Evolutionary conservation across 176 grass and related monocot genomes (phyloP), one percentile per base, ranked within the genome.

Genomic region (Melocanna baccifera): DNA sequence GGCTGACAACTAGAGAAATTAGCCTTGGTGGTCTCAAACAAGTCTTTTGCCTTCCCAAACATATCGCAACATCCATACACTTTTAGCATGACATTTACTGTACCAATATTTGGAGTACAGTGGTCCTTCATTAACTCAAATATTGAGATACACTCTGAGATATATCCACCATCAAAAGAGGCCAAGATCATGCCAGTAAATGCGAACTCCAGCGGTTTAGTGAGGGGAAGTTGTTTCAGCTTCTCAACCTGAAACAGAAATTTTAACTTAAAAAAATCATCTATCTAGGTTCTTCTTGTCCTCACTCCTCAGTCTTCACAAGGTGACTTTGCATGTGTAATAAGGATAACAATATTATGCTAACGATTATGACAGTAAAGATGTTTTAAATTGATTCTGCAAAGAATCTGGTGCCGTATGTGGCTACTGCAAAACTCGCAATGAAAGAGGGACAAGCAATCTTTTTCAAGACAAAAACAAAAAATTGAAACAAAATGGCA

Each of bases 141-240:
- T 82, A 98, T 98, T 13, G 87, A 94, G 50, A 94, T 94, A 57
- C 95, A 98, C 12, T 94, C 86, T 28, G 62, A 65, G 32, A 94
- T 62, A 69, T 90, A 86, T 80, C 95, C 95, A 73, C 95, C 95
- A 85, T 94, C 73, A 79, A 90, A 94, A 68, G 95, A 94, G 59
- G 95, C 89, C 50, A 98, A 71, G 18, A 98, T 93, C 95, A 98
- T 93, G 64, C 95, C 95, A 82, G 95, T 98, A 89, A 94, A 98
- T 90, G 92, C 52, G 9, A 88, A 88, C 34, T 98, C 95, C 53
- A 94, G 72, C 57, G 95, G 95, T 90, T 93, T 98, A 29, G 85
- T 93, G 36, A 87, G 82, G 73, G 87, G 91, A 83, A 91, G 68
- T 58, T 79, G 84, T 81, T 93, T 92, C 79, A 98, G 19, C 82